phyloP scores from a whole-genome alignment of 768 basidiomycete species.

The Mycena filopes region DNA sequence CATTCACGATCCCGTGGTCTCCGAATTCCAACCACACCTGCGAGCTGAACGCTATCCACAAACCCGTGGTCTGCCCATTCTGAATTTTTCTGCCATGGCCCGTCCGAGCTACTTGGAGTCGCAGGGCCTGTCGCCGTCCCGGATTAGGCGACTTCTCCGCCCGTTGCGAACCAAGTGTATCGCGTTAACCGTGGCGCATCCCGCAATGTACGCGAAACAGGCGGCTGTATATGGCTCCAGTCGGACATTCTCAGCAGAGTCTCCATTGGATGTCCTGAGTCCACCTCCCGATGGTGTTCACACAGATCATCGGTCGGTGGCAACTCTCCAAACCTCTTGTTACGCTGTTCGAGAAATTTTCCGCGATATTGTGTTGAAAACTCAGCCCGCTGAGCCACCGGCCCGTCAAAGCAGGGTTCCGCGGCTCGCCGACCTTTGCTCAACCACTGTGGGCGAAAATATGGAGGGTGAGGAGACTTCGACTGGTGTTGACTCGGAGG shows the following conservation, averaged over 20 bases:
- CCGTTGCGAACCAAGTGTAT: constrained; percentile 60
- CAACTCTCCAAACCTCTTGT: constrained; percentile 34
- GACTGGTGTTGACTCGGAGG: constrained; percentile 43
- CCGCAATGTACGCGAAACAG: constrained; percentile 23
- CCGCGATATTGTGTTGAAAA: constrained; percentile 58
- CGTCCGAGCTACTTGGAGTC: constrained; percentile 20
- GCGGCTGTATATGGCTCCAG: constrained; percentile 30
- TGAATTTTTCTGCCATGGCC: neutral
- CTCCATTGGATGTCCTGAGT: constrained; percentile 41
- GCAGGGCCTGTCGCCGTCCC: constrained; percentile 48
- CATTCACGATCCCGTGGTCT: neutral
- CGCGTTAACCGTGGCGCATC: constrained; percentile 43
- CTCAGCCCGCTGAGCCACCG: constrained; percentile 14
- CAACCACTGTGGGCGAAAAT: constrained; percentile 57
- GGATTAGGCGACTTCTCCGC: constrained; percentile 57
- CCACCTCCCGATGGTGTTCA: constrained; percentile 46
- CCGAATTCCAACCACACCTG: neutral
- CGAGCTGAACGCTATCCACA: too few relatives aligned
- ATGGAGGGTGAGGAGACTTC: constrained; percentile 44
- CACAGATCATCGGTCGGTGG: constrained; percentile 15
- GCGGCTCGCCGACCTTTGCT: constrained; percentile 58
- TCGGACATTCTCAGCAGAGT: constrained; percentile 12
- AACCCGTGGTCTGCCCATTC: neutral
- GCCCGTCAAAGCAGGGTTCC: constrained; percentile 38
- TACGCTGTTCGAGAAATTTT: constrained; percentile 68